A percentile compares a stretch with the other conserved stretches of the same genome.
phyloP scores from a whole-genome alignment of 352 stramenopile genomes.

The Blastocystis sp. region DNA sequence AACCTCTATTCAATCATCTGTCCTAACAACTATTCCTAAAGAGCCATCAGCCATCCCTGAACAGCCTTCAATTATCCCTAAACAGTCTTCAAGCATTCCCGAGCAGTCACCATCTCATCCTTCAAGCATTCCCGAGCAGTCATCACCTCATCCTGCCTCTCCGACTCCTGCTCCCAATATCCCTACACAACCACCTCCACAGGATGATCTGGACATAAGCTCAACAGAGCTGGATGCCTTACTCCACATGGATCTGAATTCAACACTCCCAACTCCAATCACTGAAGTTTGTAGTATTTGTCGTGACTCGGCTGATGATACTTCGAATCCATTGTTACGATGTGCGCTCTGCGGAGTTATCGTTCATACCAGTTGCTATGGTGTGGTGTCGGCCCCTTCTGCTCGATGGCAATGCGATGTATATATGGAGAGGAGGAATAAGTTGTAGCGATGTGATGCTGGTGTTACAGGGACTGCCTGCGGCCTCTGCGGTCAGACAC shows the following conservation, averaged over 20 bases:
- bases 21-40: too few species aligned
- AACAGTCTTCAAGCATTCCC: too few species aligned
- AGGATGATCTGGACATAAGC: neutral
- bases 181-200: too few species aligned
- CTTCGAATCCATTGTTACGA: constrained; percentile 81
- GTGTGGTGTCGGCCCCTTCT: constrained; percentile 74
- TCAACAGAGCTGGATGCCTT: neutral
- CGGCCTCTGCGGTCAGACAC: neutral
- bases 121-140: too few species aligned
- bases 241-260: constrained; percentile 32
- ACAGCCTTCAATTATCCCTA: too few species aligned
- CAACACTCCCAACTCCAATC: neutral
- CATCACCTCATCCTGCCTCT: too few species aligned
- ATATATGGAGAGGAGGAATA: neutral
- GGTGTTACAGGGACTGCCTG: neutral
- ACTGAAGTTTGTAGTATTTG: constrained; percentile 75
- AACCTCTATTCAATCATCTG: too few species aligned
- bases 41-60: too few species aligned
- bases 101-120: too few species aligned
- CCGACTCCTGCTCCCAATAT: too few species aligned
- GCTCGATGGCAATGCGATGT: constrained; percentile 80
- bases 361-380: constrained; percentile 83
- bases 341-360: constrained; percentile 79
- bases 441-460: constrained; percentile 11
- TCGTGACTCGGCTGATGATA: constrained; percentile 76